Conservation (phyloP, 129 eudicot species). For the Logfia minima region DNA sequence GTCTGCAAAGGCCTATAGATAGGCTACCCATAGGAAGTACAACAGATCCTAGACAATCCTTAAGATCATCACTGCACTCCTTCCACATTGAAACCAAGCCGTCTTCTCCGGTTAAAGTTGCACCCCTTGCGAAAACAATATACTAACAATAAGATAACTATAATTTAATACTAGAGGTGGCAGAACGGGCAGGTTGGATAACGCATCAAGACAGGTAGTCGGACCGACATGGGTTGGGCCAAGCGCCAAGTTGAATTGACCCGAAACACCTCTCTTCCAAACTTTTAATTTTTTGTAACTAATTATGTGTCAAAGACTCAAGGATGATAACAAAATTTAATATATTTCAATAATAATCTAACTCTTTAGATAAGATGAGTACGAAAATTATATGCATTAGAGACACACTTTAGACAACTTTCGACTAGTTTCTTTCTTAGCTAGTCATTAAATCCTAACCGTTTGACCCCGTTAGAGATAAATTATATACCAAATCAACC, state of each 20-base stretch:
- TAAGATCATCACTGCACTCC: slow-evolving; percentile 61
- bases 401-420: neutral
- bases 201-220: neutral
- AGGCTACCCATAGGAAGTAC: slow-evolving; percentile 86
- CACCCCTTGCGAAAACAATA: slow-evolving; percentile 51
- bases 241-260: neutral
- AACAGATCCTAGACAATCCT: slow-evolving; percentile 72
- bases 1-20: slow-evolving; percentile 75
- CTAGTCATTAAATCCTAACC: neutral
- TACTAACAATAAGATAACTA: neutral
- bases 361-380: neutral
- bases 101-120: slow-evolving; percentile 57
- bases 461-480: neutral
- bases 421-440: neutral
- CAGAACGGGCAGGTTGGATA: neutral
- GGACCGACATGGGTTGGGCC: neutral
- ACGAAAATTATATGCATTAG: neutral
- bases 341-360: neutral
- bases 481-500: neutral
- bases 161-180: neutral
- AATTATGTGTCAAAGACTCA: neutral
- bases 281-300: neutral
- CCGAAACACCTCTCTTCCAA: neutral
- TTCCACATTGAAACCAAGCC: slow-evolving; percentile 62
- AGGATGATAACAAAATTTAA: neutral